Conservation (phyloP, 345 rosid genomes). For the Triadica sebifera region DNA sequence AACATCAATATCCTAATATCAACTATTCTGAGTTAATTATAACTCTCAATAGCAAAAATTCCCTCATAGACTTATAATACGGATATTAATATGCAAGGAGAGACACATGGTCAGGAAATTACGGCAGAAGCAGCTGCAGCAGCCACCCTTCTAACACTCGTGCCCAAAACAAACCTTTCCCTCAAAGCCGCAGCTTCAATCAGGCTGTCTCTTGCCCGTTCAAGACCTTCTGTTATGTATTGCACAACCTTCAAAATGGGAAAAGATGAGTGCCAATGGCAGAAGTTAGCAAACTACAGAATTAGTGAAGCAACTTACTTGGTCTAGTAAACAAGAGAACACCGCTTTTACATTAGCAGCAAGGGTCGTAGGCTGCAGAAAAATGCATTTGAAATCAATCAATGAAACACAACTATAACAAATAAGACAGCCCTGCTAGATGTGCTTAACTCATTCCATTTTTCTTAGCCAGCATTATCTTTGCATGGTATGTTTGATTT, state of each 20-base stretch:
- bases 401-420: slow-evolving; percentile 1
- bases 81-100: neutral
- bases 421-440: neutral
- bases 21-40: neutral
- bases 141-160: slow-evolving; percentile 86
- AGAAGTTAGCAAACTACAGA: slow-evolving; percentile 8
- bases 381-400: slow-evolving; percentile 19
- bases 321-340: slow-evolving; percentile 85
- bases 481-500: neutral
- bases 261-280: slow-evolving; percentile 18
- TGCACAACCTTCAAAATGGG: slow-evolving; percentile 59
- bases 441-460: neutral
- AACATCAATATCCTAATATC: slow-evolving; percentile 29
- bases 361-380: slow-evolving; percentile 69
- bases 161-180: slow-evolving; percentile 91
- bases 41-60: neutral
- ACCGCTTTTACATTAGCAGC: slow-evolving; percentile 84
- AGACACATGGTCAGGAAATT: slow-evolving; percentile 13
- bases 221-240: slow-evolving; percentile 94
- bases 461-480: neutral
- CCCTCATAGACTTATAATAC: neutral
- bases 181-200: slow-evolving; percentile 91
- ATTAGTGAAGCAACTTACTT: slow-evolving; percentile 51
- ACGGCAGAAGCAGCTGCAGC: slow-evolving; percentile 85
- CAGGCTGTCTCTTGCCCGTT: slow-evolving; percentile 88